These are phyloP conservation scores for Rhypophila decipiens DNA, from an alignment of 495 filamentous ascomycete genomes.

Conservation along the genomic window DNA sequence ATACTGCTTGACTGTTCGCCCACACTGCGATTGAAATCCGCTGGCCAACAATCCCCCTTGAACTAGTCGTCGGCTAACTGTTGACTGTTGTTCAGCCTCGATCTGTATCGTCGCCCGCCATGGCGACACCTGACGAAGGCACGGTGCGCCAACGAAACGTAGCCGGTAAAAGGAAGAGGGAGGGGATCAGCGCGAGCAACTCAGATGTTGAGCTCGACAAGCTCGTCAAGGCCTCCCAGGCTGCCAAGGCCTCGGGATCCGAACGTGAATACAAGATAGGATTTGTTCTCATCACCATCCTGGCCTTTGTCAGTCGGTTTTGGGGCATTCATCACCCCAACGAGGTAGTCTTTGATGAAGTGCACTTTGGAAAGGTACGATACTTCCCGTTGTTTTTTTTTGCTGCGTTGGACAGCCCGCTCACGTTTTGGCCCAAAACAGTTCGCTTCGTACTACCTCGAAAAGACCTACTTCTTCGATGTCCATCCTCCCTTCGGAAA, in stretches of 20 bases:
- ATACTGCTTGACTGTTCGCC: no score
- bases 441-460: slow-evolving; percentile 96
- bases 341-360: slow-evolving; percentile 98
- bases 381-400: not conserved
- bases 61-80: slow-evolving; percentile 4
- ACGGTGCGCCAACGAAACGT: slow-evolving; percentile 50
- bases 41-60: not conserved
- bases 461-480: slow-evolving; percentile 99
- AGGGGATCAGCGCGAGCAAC: slow-evolving; percentile 26
- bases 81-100: not conserved
- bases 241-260: slow-evolving; percentile 14
- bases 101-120: slow-evolving; percentile 19
- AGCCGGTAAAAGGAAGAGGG: slow-evolving; percentile 37
- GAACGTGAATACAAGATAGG: slow-evolving; percentile 86
- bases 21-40: no score
- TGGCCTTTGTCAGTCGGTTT: slow-evolving; percentile 89
- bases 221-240: slow-evolving; percentile 27
- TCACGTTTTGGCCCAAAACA: slow-evolving; percentile 27
- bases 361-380: slow-evolving; percentile 99
- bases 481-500: slow-evolving; percentile 96
- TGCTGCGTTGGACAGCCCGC: not conserved
- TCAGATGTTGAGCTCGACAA: slow-evolving; percentile 44
- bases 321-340: slow-evolving; percentile 91
- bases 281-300: slow-evolving; percentile 64
- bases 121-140: slow-evolving; percentile 42